phyloP scores from a whole-genome alignment of 202 grass and related monocot species.

The Dendrocalamus latiflorus region DNA sequence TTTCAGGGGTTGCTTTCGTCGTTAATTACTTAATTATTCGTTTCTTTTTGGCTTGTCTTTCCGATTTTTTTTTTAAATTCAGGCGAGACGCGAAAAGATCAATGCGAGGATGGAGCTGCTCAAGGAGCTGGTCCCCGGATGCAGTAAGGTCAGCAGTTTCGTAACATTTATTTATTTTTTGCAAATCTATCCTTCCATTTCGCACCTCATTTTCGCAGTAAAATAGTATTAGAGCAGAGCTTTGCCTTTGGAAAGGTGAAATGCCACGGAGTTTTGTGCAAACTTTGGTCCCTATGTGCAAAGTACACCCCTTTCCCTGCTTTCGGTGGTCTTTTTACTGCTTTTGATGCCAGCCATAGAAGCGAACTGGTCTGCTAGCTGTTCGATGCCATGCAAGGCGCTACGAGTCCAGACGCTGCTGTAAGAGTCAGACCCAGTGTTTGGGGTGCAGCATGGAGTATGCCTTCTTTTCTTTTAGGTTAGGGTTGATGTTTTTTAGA shows the following conservation, averaged over 20 bases:
- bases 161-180: not conserved
- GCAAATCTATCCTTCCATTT: not conserved
- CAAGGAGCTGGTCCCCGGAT: conserved; percentile 94
- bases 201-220: not conserved
- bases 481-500: too few relatives aligned
- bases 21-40: conserved; percentile 18
- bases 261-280: not conserved
- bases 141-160: conserved; percentile 65
- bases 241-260: not conserved
- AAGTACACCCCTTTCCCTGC: conserved; percentile 23
- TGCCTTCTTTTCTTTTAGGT: too few relatives aligned
- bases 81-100: conserved; percentile 96
- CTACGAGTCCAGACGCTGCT: too few relatives aligned
- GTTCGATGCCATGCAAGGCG: not conserved
- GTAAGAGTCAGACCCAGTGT: not conserved
- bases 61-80: not conserved
- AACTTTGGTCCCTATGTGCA: not conserved
- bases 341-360: conserved; percentile 2
- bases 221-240: not conserved
- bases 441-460: not conserved
- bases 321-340: conserved; percentile 43
- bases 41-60: not conserved
- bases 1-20: conserved; percentile 10
- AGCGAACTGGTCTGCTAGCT: not conserved
- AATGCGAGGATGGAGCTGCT: conserved; percentile 95